Conservation (phyloP, 371 early-diverging fungal genomes). For the Fennellomyces sp. region DNA sequence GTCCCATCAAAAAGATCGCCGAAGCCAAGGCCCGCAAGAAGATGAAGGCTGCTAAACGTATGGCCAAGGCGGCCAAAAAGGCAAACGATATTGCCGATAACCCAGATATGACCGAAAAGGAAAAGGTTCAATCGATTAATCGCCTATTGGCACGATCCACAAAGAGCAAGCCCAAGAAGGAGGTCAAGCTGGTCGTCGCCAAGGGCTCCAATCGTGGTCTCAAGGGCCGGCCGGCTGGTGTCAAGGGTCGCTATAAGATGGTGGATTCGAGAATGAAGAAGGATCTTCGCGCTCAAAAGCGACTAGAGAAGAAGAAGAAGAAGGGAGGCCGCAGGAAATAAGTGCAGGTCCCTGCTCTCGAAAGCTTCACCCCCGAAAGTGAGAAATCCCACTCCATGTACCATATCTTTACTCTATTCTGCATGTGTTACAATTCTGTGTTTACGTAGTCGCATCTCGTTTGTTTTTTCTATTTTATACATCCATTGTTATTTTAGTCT, state of each 20-base stretch:
- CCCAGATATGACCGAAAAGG: slow-evolving; percentile 88
- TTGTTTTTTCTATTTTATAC: not conserved
- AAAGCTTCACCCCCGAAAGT: slow-evolving; percentile 3
- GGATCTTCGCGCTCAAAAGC: slow-evolving; percentile 85
- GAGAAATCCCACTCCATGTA: not conserved
- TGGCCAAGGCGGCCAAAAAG: slow-evolving; percentile 88
- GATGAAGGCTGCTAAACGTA: slow-evolving; percentile 65
- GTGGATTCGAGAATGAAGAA: slow-evolving; percentile 95
- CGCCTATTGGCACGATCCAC: slow-evolving; percentile 72
- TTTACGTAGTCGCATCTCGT: not conserved
- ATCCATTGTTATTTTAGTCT: not conserved
- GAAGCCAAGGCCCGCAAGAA: slow-evolving; percentile 98
- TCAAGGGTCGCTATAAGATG: slow-evolving; percentile 96
- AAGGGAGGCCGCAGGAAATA: slow-evolving; percentile 9
- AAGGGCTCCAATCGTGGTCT: slow-evolving; percentile 81
- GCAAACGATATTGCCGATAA: slow-evolving; percentile 85
- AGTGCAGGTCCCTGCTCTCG: not conserved
- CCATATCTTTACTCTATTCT: not conserved
- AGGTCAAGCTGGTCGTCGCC: slow-evolving; percentile 90
- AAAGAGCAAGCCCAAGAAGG: slow-evolving; percentile 76
- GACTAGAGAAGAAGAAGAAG: slow-evolving; percentile 65
- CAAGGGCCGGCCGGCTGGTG: slow-evolving; percentile 95
- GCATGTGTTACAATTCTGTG: not conserved
- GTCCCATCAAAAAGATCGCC: slow-evolving; percentile 98
- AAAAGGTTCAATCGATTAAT: slow-evolving; percentile 82